A percentile compares a stretch with the other conserved stretches of the same genome.
Conservation (phyloP, 331 rosid genomes). For the Arachis monticola region DNA sequence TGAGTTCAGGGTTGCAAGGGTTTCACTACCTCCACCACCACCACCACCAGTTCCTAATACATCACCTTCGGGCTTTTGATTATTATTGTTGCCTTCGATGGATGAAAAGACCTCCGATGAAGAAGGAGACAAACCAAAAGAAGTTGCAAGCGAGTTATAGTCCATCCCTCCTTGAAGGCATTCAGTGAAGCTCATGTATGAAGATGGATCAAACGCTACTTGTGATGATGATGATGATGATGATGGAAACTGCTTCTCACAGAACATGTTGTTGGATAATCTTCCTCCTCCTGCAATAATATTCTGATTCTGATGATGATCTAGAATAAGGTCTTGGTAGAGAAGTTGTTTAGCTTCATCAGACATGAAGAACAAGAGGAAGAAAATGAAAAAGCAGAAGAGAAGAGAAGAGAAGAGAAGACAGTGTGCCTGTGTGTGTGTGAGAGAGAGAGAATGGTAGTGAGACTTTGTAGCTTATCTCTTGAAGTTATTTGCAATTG, state of each 20-base stretch:
- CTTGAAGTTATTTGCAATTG: constrained; percentile 41
- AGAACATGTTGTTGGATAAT: constrained; percentile 38
- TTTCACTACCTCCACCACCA: constrained; percentile 42
- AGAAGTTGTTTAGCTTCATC: constrained; percentile 60
- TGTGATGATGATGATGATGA: constrained; percentile 38
- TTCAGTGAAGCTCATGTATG: constrained; percentile 61
- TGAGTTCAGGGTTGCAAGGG: constrained; percentile 60
- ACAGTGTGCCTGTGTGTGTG: constrained; percentile 17
- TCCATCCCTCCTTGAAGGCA: constrained; percentile 64
- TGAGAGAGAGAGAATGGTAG: constrained; percentile 35
- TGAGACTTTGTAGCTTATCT: constrained; percentile 51
- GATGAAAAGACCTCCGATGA: constrained; percentile 64
- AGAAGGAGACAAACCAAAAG: constrained; percentile 68
- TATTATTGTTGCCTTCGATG: constrained; percentile 33
- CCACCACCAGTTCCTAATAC: background rate
- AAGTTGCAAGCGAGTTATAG: constrained; percentile 61
- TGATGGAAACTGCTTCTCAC: constrained; percentile 45
- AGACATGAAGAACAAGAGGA: constrained; percentile 63
- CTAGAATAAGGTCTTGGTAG: constrained; percentile 55
- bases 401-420: background rate
- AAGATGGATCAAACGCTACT: constrained; percentile 39
- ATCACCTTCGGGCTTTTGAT: constrained; percentile 44
- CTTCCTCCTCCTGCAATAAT: background rate
- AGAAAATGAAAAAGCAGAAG: constrained; percentile 1
- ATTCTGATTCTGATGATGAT: constrained; percentile 47